Conservation (phyloP, 2,329 filamentous ascomycete genomes). For the Chalara sp. region DNA sequence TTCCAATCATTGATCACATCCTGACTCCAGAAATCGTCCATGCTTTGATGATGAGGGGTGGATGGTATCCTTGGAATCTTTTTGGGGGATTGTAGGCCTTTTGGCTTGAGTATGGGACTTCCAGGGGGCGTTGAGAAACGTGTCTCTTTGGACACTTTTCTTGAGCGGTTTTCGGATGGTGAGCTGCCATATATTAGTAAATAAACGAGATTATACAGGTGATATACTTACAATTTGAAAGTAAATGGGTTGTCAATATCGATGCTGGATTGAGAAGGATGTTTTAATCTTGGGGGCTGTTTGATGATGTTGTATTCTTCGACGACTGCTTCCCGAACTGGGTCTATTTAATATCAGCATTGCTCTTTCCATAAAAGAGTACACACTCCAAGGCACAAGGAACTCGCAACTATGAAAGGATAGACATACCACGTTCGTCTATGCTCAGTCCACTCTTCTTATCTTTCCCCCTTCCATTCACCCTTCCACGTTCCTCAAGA, state of each 20-base stretch:
- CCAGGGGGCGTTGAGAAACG: constrained; percentile 21
- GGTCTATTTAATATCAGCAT: no score
- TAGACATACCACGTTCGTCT: neutral
- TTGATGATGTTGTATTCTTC: no score
- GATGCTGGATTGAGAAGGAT: neutral
- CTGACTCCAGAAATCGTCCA: constrained; percentile 54
- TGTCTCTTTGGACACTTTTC: constrained; percentile 14
- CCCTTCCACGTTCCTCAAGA: neutral
- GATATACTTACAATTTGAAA: constrained; percentile 15
- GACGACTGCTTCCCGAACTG: no score
- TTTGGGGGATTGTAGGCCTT: constrained; percentile 19
- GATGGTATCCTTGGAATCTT: constrained; percentile 39
- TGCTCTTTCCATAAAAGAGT: no score
- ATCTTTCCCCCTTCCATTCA: neutral
- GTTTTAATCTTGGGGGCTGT: neutral
- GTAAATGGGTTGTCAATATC: constrained; percentile 14
- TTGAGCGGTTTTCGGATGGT: constrained; percentile 14
- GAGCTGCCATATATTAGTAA: constrained; percentile 14
- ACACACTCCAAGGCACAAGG: no score
- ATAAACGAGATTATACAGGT: neutral
- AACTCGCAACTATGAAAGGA: neutral
- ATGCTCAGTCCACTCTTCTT: neutral
- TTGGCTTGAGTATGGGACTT: constrained; percentile 18
- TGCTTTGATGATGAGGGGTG: constrained; percentile 45
- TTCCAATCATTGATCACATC: constrained; percentile 57